Conservation (phyloP, 192 early-diverging fungal species). For the Linnemannia schmuckeri region DNA sequence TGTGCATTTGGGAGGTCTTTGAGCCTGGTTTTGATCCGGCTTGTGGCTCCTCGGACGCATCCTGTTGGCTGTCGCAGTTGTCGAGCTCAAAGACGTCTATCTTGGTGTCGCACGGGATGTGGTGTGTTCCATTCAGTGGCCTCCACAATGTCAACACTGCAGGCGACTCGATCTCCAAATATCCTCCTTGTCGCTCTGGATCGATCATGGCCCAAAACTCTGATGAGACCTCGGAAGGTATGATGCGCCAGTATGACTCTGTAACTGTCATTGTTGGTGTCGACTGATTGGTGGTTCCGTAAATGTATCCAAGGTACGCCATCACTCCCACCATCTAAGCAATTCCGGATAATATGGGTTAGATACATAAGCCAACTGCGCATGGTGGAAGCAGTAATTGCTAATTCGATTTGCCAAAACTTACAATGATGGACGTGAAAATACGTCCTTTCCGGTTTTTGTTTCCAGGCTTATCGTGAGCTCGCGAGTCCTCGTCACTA, state of each 20-base stretch:
- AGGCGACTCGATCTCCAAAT: slow-evolving; percentile 64
- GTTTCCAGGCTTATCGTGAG: neutral
- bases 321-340: slow-evolving; percentile 50
- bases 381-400: neutral
- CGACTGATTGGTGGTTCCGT: slow-evolving; percentile 42
- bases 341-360: neutral
- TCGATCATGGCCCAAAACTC: slow-evolving; percentile 68
- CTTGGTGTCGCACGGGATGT: neutral
- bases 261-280: neutral
- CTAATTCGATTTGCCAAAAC: neutral
- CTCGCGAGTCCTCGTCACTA: slow-evolving; percentile 26
- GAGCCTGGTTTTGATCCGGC: neutral
- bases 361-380: neutral
- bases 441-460: slow-evolving; percentile 35
- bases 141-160: slow-evolving; percentile 9
- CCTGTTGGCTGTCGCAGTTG: slow-evolving; percentile 13
- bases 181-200: slow-evolving; percentile 58
- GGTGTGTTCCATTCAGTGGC: neutral
- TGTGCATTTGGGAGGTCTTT: neutral
- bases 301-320: slow-evolving; percentile 51
- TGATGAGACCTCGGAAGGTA: slow-evolving; percentile 14
- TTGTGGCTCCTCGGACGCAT: neutral
- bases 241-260: slow-evolving; percentile 38
- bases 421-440: slow-evolving; percentile 50
- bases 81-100: neutral